Conservation (phyloP, 495 filamentous ascomycete genomes). For the Rhypophila decipiens region DNA sequence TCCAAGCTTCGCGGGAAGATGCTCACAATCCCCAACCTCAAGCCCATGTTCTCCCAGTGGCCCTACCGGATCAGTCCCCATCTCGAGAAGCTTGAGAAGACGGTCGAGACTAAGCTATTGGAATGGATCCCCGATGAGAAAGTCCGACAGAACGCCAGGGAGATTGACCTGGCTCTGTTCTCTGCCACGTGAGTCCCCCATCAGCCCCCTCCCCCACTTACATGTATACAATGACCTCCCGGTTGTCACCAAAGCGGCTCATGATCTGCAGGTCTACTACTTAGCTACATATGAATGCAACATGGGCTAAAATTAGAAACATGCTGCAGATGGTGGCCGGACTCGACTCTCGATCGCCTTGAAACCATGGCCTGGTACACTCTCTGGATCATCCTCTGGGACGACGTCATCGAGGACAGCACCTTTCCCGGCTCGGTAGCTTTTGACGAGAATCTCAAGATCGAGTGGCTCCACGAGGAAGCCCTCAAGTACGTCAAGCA, state of each 20-base stretch:
- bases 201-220: not conserved
- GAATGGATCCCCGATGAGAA: constrained; percentile 12
- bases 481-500: constrained; percentile 13
- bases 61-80: constrained; percentile 13
- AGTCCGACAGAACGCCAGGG: constrained; percentile 2
- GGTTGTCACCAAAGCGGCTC: no score
- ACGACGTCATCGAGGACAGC: constrained; percentile 20
- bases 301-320: not conserved
- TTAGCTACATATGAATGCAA: not conserved
- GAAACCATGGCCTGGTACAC: constrained; percentile 18
- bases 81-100: constrained; percentile 7
- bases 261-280: no score
- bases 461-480: constrained; percentile 7
- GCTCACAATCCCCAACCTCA: constrained; percentile 10
- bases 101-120: constrained; percentile 9
- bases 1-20: constrained; percentile 8
- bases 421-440: not conserved
- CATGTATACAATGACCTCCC: no score
- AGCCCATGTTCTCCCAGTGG: constrained; percentile 4
- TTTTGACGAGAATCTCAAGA: not conserved
- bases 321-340: constrained; percentile 22
- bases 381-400: constrained; percentile 33
- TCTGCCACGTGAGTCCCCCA: constrained; percentile 5
- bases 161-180: constrained; percentile 11
- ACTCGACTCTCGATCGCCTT: constrained; percentile 15